Evolutionary conservation across 495 filamentous ascomycete genomes (phyloP), one percentile per base, ranked within the genome.

Genomic region (Penicillium dipodomyicola): DNA sequence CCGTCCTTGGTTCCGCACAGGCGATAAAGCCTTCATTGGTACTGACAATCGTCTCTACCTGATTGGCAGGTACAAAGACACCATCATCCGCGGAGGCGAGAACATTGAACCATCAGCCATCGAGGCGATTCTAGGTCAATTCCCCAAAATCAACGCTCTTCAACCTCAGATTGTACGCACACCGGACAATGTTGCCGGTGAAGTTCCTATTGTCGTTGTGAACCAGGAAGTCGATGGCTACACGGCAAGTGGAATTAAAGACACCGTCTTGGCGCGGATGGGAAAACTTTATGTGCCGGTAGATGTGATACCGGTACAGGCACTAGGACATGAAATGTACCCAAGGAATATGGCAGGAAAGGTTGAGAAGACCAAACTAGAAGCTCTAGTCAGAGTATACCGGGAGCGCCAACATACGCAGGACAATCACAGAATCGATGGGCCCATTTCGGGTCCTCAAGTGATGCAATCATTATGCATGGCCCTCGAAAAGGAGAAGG

Each of bases 31-130:
- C 1, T 50, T 70, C 29, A 75, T 80, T 49, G 67, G 68, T 41
- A 52, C 60, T 1, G 62, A 72, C 29, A 71, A 67, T 14, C 66
- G 57, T 10, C 47, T 80, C 2, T 66, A 65, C 14, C 64, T 82
- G 15, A 45, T 73, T 42, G 77, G 79, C 5, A 60, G 78, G 32
- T 75, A 77, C 62, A 82, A 80, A 54, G 79, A 80, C 50, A 60
- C 75, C 33, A 78, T 82, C 53, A 76, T 80, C 32, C 70, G 79
- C 3, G 79, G 68, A n/a, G 77, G 77, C 8, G 72, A 79, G 52
- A 82, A 80, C 46, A 70, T 82, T 20, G 51, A 67, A 1, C 74
- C 75, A 1, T 54, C 64, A 5, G 67, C 61, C 11, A 74, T 82
- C 20, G 78, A 82, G 56, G 49, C 45, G 8, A 33, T 63, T 50